A percentile compares a stretch with the other conserved stretches of the same genome.
Conservation (phyloP, 2,329 filamentous ascomycete genomes). For the Penicillium decumbens region DNA sequence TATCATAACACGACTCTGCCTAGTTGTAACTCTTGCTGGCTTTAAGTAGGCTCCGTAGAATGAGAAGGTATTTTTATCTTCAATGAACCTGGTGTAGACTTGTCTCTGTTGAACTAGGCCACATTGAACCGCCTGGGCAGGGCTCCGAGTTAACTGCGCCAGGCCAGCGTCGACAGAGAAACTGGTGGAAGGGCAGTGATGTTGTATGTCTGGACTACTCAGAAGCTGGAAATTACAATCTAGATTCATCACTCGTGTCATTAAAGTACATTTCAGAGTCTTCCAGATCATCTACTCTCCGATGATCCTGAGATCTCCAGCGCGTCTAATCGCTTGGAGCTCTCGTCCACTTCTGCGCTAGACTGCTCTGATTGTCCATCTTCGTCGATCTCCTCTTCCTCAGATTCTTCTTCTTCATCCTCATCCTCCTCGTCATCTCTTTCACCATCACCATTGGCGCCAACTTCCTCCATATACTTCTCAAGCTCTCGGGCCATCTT, state of each 20-base stretch:
- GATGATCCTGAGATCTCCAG: slow-evolving; percentile 30
- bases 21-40: no score
- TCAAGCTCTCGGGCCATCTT: slow-evolving; percentile 96
- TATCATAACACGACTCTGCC: neutral
- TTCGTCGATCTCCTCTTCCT: slow-evolving; percentile 36
- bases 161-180: no score
- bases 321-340: slow-evolving; percentile 29
- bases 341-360: slow-evolving; percentile 21
- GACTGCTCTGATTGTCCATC: slow-evolving; percentile 14
- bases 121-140: no score
- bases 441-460: slow-evolving; percentile 50
- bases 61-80: no score
- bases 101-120: no score
- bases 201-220: no score
- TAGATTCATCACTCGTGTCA: slow-evolving; percentile 13
- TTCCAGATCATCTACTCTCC: slow-evolving; percentile 8
- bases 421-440: slow-evolving; percentile 40
- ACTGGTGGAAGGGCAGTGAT: no score
- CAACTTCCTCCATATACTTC: slow-evolving; percentile 73
- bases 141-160: no score
- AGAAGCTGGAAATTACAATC: no score
- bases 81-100: no score
- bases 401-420: slow-evolving; percentile 32
- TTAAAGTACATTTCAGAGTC: slow-evolving; percentile 14
- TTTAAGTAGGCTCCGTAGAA: neutral